Evolutionary conservation across 2,329 filamentous ascomycete genomes (phyloP).

Genomic region (Cercospora berteroae): DNA sequence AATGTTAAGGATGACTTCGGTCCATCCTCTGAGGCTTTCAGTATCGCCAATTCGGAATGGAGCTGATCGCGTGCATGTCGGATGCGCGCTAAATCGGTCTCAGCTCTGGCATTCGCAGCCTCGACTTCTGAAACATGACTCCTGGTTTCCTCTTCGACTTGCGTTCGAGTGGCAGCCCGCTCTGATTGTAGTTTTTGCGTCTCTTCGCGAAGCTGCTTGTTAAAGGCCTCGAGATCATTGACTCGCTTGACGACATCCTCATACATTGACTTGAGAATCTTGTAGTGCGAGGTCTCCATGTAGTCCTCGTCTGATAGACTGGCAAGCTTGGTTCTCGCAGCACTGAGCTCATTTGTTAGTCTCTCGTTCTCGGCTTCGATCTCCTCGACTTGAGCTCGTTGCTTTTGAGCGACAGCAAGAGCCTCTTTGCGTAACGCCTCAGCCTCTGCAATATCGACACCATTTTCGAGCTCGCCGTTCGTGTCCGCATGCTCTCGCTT

Average conservation of each 20-base stretch:
- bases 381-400: conserved; percentile 83
- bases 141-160: conserved; percentile 78
- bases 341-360: conserved; percentile 73
- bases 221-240: conserved; percentile 86
- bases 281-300: conserved; percentile 88
- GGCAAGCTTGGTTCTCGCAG: conserved; percentile 65
- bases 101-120: conserved; percentile 73
- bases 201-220: conserved; percentile 79
- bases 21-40: conserved; percentile 76
- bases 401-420: conserved; percentile 70
- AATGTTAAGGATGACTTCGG: conserved; percentile 68
- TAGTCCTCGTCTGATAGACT: conserved; percentile 89
- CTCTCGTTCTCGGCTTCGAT: conserved; percentile 75
- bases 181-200: conserved; percentile 82
- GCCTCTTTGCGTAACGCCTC: conserved; percentile 77
- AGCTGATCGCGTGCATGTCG: conserved; percentile 82
- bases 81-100: conserved; percentile 82
- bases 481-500: conserved; percentile 51
- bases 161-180: conserved; percentile 73
- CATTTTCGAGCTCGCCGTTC: conserved; percentile 55
- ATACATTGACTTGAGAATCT: conserved; percentile 81
- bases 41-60: conserved; percentile 73
- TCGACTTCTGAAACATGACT: conserved; percentile 73
- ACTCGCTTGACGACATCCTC: conserved; percentile 90
- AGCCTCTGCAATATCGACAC: conserved; percentile 62